Evolutionary conservation across 2,329 filamentous ascomycete species (phyloP).

Genomic region (Aureobasidium sp.): DNA sequence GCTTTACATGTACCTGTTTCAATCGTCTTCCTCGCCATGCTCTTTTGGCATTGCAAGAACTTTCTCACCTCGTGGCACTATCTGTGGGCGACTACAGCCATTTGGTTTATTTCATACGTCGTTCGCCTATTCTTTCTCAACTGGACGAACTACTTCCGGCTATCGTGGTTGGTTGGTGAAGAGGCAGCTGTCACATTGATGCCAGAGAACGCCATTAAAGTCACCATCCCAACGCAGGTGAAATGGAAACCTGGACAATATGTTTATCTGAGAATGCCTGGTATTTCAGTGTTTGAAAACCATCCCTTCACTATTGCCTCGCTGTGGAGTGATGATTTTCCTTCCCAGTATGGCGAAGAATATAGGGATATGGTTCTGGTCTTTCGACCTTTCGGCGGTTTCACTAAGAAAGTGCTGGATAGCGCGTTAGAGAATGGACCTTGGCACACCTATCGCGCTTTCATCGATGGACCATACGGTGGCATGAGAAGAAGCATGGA

Average conservation of each 20-base stretch:
- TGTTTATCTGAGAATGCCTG: constrained; percentile 89
- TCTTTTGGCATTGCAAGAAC: constrained; percentile 97
- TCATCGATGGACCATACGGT: constrained; percentile 89
- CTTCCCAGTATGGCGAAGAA: constrained; percentile 80
- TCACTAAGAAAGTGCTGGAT: constrained; percentile 77
- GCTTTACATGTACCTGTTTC: constrained; percentile 75
- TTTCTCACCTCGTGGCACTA: constrained; percentile 87
- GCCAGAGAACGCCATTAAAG: constrained; percentile 89
- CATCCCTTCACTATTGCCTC: constrained; percentile 95
- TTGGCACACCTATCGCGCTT: constrained; percentile 86
- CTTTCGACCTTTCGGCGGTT: constrained; percentile 85
- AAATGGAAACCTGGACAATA: constrained; percentile 92
- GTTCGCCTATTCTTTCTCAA: constrained; percentile 78
- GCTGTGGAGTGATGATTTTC: constrained; percentile 86
- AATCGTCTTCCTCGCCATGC: constrained; percentile 69
- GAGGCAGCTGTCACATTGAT: constrained; percentile 85
- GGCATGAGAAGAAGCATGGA: constrained; percentile 86
- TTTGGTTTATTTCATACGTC: constrained; percentile 70
- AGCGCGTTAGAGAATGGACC: constrained; percentile 79
- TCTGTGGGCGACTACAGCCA: constrained; percentile 69
- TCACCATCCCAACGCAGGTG: constrained; percentile 89
- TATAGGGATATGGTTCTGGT: constrained; percentile 86
- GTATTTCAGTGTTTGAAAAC: constrained; percentile 83
- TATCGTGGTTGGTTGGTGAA: constrained; percentile 81
- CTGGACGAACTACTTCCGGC: constrained; percentile 73